Percentiles rank a stretch among this genome's conserved stretches.
Evolutionary conservation across 148 eudicot species (phyloP).

Genomic region (Nepenthes mirabilis): DNA sequence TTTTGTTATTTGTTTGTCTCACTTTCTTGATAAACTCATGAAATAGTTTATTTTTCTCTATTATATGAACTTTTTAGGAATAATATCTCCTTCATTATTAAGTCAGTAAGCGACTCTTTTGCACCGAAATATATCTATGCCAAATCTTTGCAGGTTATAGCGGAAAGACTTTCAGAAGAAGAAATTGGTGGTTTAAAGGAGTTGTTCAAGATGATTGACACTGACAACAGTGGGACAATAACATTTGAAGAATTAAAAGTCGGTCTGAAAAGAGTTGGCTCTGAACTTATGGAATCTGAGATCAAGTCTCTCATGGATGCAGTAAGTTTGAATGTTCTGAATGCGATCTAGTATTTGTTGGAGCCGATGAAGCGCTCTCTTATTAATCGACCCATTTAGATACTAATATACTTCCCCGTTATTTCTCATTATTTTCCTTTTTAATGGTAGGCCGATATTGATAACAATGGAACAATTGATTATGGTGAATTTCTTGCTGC

Average conservation of each 20-base stretch:
- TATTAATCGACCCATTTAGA: too few species aligned
- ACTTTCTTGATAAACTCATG: too few species aligned
- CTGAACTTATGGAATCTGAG: constrained; percentile 10
- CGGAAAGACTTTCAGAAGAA: constrained; percentile 14
- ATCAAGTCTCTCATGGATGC: constrained; percentile 11
- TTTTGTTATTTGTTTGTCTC: too few species aligned
- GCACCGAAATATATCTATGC: background rate
- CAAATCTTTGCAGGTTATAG: constrained; percentile 7
- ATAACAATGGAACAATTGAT: constrained; percentile 10
- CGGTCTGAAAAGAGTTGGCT: constrained; percentile 12
- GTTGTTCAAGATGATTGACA: constrained; percentile 13
- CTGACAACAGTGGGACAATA: constrained; percentile 14
- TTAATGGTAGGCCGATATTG: constrained; percentile 12
- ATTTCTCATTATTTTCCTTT: background rate
- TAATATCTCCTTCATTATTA: background rate
- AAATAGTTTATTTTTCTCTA: background rate
- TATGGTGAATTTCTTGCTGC: constrained; percentile 15
- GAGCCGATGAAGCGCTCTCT: background rate
- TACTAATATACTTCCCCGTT: background rate
- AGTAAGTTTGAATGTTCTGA: background rate
- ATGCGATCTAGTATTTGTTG: background rate
- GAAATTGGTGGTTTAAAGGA: constrained; percentile 15
- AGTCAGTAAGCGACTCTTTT: background rate
- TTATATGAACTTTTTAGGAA: background rate
- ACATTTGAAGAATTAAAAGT: constrained; percentile 14